phyloP scores from a whole-genome alignment of 345 rosid species.

The Syzygium oleosum region DNA sequence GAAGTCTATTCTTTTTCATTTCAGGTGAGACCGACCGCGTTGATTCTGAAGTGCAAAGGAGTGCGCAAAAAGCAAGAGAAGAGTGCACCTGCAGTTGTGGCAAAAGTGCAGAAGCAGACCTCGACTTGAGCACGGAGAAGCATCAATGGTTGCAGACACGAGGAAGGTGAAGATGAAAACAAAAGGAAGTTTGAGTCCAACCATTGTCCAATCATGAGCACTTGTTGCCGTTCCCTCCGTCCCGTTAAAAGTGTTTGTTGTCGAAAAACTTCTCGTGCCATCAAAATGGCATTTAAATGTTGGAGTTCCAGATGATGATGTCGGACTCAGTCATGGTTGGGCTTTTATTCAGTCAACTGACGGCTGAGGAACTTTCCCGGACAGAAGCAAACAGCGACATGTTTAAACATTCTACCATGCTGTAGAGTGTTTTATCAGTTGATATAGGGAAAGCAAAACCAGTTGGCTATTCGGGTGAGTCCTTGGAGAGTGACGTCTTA shows the following conservation, averaged over 20 bases:
- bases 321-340: background rate
- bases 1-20: background rate
- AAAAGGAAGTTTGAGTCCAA: background rate
- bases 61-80: background rate
- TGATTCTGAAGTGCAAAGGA: background rate
- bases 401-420: background rate
- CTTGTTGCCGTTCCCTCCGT: background rate
- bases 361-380: background rate
- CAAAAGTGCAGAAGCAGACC: conserved; percentile 15
- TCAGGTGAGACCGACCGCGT: background rate
- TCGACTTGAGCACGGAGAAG: conserved; percentile 26
- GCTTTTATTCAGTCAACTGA: background rate
- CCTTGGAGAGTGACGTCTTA: background rate
- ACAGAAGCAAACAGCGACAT: background rate
- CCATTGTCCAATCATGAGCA: background rate
- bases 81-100: background rate
- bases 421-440: background rate
- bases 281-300: background rate
- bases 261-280: background rate
- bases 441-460: background rate
- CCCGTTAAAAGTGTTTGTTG: background rate
- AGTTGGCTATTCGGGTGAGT: background rate
- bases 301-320: background rate
- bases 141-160: conserved; percentile 6
- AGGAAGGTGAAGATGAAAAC: conserved; percentile 8